These are phyloP conservation scores for Cyberlindnera saturnus DNA, from an alignment of 805 yeast species.

Conservation along the genomic window DNA sequence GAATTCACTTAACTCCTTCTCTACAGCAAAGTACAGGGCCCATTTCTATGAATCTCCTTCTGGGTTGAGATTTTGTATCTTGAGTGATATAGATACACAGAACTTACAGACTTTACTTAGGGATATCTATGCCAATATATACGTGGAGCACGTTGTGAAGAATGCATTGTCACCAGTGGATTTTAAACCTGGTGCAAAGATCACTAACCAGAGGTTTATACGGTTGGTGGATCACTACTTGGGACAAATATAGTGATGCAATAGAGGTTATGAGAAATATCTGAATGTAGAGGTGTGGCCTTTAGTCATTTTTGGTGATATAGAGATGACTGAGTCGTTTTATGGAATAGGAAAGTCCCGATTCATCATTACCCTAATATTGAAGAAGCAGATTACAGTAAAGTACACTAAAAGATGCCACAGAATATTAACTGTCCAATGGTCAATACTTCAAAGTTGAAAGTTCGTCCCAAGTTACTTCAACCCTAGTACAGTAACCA, in stretches of 20 bases:
- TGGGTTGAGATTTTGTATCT: constrained; percentile 66
- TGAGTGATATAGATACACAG: constrained; percentile 60
- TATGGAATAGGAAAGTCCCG: too few species aligned
- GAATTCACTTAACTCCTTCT: constrained; percentile 41
- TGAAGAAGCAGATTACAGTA: too few species aligned
- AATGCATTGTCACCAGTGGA: constrained; percentile 59
- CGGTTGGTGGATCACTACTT: constrained; percentile 10
- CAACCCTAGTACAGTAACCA: too few species aligned
- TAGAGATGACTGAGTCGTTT: too few species aligned
- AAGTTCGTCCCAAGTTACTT: too few species aligned
- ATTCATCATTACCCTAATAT: too few species aligned
- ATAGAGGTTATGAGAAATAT: too few species aligned
- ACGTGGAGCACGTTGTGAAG: constrained; percentile 53
- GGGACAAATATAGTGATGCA: constrained; percentile 3
- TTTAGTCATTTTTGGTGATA: too few species aligned
- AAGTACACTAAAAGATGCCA: too few species aligned
- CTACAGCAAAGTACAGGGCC: constrained; percentile 73
- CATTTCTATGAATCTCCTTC: constrained; percentile 79
- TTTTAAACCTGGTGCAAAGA: constrained; percentile 43
- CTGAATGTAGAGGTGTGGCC: too few species aligned
- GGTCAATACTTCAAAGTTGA: too few species aligned
- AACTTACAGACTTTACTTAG: constrained; percentile 49
- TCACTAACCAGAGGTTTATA: constrained; percentile 50
- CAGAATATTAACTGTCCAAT: too few species aligned
- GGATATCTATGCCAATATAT: constrained; percentile 54